Evolutionary conservation across 306 rosid genomes (phyloP), one percentile per base, ranked within the genome.

Genomic region (Glycine soja): DNA sequence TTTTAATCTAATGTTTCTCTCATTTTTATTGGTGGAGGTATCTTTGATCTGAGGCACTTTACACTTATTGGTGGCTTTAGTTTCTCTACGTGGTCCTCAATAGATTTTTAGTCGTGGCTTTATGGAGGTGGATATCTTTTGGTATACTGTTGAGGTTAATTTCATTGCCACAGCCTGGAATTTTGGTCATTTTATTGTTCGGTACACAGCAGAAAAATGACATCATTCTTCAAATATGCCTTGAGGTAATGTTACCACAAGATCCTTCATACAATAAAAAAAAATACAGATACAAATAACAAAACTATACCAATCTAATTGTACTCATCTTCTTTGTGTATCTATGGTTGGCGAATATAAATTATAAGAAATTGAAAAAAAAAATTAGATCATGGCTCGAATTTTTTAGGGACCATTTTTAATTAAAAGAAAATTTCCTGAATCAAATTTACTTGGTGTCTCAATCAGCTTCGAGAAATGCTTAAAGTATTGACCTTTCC

Each of bases 251-350:
- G 75, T 75, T 11, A 46, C 16, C 64, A 57, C 63, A 5, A 10
- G 63, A 57, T 82, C 52, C 46, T 61, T 76, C 47, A 76, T 48
- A 82, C 74, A 77, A 24, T 76, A 38, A 59, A 64, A 61, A 61
- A 3, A 62, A 76, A 32, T 64, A n/a, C 34, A 42, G 65, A 50
- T 38, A 50, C 66, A 76, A 61, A 13, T 40, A 48, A 54, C 5
- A 36, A 54, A 3, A 75, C 46, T 65, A 53, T 83, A 9, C 62
- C 34, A 5, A 45, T 56, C 38, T 74, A 83, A 43, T 51, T 59
- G 46, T 51, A 77, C 32, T 24, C 34, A 62, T 71, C 50, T 45
- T 16, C 40, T 63, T 14, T 15, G 47, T 71, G 34, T 62, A 63
- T 40, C 47, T 10, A 40, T 52, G 67, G 48, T 12, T 16, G 66